Evolutionary conservation across 352 stramenopile species (phyloP).

Genomic region (Thalassiosira mediterranea): DNA sequence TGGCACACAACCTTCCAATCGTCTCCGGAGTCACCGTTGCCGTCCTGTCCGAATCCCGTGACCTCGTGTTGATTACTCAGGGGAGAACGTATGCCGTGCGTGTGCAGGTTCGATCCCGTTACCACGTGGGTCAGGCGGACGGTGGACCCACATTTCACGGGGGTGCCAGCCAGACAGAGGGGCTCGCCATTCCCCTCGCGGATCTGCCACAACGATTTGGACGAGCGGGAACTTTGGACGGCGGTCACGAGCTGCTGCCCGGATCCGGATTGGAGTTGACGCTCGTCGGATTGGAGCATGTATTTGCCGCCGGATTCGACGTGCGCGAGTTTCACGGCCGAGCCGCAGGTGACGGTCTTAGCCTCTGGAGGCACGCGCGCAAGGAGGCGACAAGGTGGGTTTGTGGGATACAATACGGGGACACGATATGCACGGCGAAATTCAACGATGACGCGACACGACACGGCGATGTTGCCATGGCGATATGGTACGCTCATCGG

Average conservation of each 20-base stretch:
- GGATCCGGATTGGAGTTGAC: constrained; percentile 68
- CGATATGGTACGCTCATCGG: too few species aligned
- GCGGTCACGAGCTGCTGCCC: constrained; percentile 87
- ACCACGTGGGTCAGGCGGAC: constrained; percentile 84
- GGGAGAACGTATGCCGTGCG: constrained; percentile 77
- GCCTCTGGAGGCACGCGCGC: too few species aligned
- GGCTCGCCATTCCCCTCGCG: constrained; percentile 46
- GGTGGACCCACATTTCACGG: constrained; percentile 72
- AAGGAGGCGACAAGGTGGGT: too few species aligned
- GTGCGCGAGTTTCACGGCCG: constrained; percentile 84
- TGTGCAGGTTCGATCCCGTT: constrained; percentile 85
- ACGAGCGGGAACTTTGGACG: constrained; percentile 39
- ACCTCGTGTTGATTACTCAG: constrained; percentile 85
- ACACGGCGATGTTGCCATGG: too few species aligned
- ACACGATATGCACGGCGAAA: too few species aligned
- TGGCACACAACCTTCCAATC: constrained; percentile 78
- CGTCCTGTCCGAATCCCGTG: constrained; percentile 78
- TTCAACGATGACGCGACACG: too few species aligned
- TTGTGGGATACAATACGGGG: too few species aligned
- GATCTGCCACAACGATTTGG: constrained; percentile 73
- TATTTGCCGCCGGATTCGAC: constrained; percentile 66
- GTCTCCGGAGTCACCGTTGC: constrained; percentile 83
- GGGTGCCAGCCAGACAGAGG: constrained; percentile 55
- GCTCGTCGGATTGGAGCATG: constrained; percentile 79
- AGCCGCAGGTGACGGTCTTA: constrained; percentile 84